A percentile compares a stretch with the other conserved stretches of the same genome.
Evolutionary conservation across 768 basidiomycete genomes (phyloP).

Genomic region (Clavaria fumosa): DNA sequence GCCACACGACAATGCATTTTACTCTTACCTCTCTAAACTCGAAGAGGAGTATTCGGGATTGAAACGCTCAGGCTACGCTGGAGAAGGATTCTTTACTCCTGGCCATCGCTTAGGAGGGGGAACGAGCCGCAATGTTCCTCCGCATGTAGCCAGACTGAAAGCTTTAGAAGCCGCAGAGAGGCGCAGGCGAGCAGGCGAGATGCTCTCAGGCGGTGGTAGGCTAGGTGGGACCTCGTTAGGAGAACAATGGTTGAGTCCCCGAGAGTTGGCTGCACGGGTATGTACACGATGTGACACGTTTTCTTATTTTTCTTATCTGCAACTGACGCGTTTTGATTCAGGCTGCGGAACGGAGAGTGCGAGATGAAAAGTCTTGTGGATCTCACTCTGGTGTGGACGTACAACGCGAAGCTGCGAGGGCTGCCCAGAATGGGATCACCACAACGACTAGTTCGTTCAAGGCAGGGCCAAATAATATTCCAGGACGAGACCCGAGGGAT

Average conservation of each 20-base stretch:
- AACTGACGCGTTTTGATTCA: too few relatives aligned
- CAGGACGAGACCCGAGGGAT: slow-evolving; percentile 11
- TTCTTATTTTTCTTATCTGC: slow-evolving; percentile 2
- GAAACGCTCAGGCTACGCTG: slow-evolving; percentile 67
- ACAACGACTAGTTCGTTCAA: slow-evolving; percentile 44
- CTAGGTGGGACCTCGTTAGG: slow-evolving; percentile 33
- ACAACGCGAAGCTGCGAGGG: slow-evolving; percentile 50
- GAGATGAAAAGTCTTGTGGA: slow-evolving; percentile 64
- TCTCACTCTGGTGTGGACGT: slow-evolving; percentile 32
- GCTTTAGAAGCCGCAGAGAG: slow-evolving; percentile 75
- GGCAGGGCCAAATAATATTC: slow-evolving; percentile 26
- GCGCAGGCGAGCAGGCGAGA: slow-evolving; percentile 29
- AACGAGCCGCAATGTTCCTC: slow-evolving; percentile 52
- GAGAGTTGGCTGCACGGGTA: slow-evolving; percentile 62
- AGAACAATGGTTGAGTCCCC: slow-evolving; percentile 34
- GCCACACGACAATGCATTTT: slow-evolving; percentile 77
- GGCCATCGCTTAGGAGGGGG: slow-evolving; percentile 57
- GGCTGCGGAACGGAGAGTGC: slow-evolving; percentile 73
- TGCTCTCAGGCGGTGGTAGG: slow-evolving; percentile 39
- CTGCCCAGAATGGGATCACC: slow-evolving; percentile 49
- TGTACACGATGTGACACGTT: slow-evolving; percentile 12
- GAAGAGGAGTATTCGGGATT: slow-evolving; percentile 79
- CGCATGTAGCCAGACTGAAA: slow-evolving; percentile 44
- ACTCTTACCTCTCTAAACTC: slow-evolving; percentile 52
- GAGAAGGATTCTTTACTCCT: slow-evolving; percentile 79